Evolutionary conservation across 164 flowering plant genomes (phyloP), one percentile per base, ranked within the genome.

Genomic region (Aristolochia californica): DNA sequence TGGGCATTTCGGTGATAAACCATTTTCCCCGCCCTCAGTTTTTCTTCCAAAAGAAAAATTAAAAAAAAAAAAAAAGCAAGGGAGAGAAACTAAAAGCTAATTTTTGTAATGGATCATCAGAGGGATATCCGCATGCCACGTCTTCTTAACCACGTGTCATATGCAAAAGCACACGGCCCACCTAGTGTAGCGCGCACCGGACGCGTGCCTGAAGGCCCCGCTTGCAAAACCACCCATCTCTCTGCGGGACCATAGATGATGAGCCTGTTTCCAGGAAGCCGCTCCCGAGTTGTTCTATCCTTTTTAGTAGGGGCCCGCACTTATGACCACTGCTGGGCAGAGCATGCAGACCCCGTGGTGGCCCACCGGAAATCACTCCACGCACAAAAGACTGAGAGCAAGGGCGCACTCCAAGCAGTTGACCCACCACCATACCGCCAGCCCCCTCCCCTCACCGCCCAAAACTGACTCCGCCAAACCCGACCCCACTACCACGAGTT

Each of bases 401-500:
- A n/a, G 22, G 22, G 18, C 12, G n/a, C n/a, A 17, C 16, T 4
- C 61, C 24, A 18, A n/a, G 61, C 52, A 16, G 61, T 58, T 58
- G 61, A 59, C 62, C 28, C 44, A 25, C 49, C 25, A 20, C 48
- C 8, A n/a, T n/a, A n/a, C 25, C 48, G 12, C 15, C 54, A 0
- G 25, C 13, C 8, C 53, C 18, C 59, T 13, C 57, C 57, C 7
- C 21, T 15, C 21, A n/a, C n/a, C n/a, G n/a, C n/a, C n/a, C 59
- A 56, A 18, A 40, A 23, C 24, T 34, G 20, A 44, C 61, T 27
- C 61, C 61, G 52, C 52, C 52, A 45, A 45, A 47, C 62, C 54
- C 44, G 54, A 48, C 56, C 63, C 63, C 63, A 60, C 56, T 45
- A n/a, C n/a, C 55, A 24, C 40, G 34, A 23, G 49, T 57, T 23